Conservation (phyloP, 2,329 filamentous ascomycete species). For the Corynespora cassiicola region DNA sequence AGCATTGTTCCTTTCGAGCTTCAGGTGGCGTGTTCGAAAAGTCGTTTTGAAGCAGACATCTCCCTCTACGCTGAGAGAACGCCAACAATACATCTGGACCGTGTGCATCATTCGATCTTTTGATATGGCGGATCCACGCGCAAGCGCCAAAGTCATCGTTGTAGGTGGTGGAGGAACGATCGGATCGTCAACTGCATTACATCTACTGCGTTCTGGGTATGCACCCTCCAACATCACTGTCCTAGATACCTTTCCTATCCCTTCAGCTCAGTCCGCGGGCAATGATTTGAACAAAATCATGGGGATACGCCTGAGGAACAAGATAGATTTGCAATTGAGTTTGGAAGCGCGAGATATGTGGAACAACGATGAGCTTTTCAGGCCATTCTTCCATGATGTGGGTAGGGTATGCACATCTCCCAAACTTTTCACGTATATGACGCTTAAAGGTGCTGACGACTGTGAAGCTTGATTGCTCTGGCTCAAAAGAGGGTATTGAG, state of each 20-base stretch:
- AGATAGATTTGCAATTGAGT: conserved; percentile 44
- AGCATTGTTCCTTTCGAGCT: too few species aligned
- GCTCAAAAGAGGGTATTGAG: conserved; percentile 47
- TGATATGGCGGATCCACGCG: conserved; percentile 25
- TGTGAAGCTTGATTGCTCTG: conserved; percentile 34
- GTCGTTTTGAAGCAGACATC: too few species aligned
- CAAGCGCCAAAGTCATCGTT: conserved; percentile 42
- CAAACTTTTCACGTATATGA: not conserved
- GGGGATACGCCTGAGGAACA: conserved; percentile 46
- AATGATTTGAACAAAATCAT: conserved; percentile 60
- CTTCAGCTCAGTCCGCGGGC: conserved; percentile 57
- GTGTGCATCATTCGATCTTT: too few species aligned
- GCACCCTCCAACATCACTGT: conserved; percentile 53
- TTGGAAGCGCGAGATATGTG: conserved; percentile 49
- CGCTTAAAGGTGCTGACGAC: conserved; percentile 8
- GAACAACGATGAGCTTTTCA: conserved; percentile 54
- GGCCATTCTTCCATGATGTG: conserved; percentile 55
- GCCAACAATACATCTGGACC: too few species aligned
- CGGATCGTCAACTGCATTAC: conserved; percentile 60
- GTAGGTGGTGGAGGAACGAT: conserved; percentile 61
- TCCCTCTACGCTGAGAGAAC: too few species aligned
- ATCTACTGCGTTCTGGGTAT: conserved; percentile 58
- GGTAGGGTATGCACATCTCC: conserved; percentile 31
- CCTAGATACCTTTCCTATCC: conserved; percentile 55
- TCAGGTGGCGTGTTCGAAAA: too few species aligned